A percentile compares a stretch with the other conserved stretches of the same genome.
Conservation (phyloP, 176 grass and related monocot species). For the Aegilops umbellulata region DNA sequence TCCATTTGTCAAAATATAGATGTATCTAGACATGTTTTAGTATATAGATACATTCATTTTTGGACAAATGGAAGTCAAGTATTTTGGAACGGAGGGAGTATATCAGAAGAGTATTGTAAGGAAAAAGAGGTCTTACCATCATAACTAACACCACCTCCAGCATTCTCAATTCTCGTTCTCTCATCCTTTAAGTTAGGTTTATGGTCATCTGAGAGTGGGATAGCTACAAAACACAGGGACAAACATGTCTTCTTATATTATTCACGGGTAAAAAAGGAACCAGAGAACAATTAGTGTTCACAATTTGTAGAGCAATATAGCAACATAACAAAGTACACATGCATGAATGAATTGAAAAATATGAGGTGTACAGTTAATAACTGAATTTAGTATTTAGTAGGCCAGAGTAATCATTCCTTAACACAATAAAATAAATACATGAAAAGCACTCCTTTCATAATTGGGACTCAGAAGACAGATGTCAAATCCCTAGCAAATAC, state of each 20-base stretch:
- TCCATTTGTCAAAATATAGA: too few species aligned
- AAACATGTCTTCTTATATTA: neutral
- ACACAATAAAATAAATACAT: neutral
- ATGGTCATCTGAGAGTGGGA: conserved; percentile 81
- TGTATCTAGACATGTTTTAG: too few species aligned
- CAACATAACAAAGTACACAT: conserved; percentile 7
- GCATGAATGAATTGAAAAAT: neutral
- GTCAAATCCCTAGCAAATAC: neutral
- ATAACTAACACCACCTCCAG: conserved; percentile 64
- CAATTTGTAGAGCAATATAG: conserved; percentile 23
- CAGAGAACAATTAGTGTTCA: neutral
- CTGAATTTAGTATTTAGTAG: neutral
- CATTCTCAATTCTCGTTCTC: conserved; percentile 69
- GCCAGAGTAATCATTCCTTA: neutral
- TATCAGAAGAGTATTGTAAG: neutral
- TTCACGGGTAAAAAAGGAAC: neutral
- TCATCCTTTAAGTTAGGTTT: conserved; percentile 89
- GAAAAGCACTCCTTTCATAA: neutral
- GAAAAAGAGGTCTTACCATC: conserved; percentile 58
- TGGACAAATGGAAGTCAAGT: too few species aligned
- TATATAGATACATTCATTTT: too few species aligned
- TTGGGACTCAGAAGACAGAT: neutral
- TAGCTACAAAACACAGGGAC: conserved; percentile 54
- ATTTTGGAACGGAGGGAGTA: too few species aligned
- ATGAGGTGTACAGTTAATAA: neutral